Evolutionary conservation across 2,329 filamentous ascomycete genomes (phyloP), one percentile per base, ranked within the genome.

Genomic region (Colletotrichum karsti): DNA sequence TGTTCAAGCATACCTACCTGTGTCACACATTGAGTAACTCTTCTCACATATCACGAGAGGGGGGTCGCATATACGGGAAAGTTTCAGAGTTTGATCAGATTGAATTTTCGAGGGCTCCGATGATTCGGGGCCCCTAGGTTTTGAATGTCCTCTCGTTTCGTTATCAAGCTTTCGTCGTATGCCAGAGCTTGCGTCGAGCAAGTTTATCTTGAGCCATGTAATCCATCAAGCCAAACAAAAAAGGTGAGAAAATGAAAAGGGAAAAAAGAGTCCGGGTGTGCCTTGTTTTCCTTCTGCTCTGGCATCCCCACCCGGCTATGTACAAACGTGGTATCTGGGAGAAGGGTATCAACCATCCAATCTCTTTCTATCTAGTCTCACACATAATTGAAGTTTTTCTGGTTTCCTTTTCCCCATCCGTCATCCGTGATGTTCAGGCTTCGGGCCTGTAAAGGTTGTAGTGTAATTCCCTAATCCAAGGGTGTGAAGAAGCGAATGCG

Each of bases 341-440:
- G 50, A 50, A 61, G 50, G 63, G 63, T 65, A 61, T 61, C 54
- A 61, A 54, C 50, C 66, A 53, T 61, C 50, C 56, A 44, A 69
- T 58, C 50, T 69, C 66, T 69, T 35, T 69, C 42, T 44, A 57
- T 54, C 57, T 69, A 67, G 44, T 61, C 33, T 46, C 57, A 64
- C 33, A 59, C 46, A 20, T 15, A 63, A 48, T 57, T 22, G 24
- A 62, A 48, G n/a, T 15, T 42, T 54, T 61, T 12, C 15, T 42
- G 30, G n/a, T 42, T 51, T 53, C 18, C 35, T 57, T 24, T 13
- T 30, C n/a, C n/a, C n/a, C n/a, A n/a, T n/a, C n/a, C n/a, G n/a
- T 20, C 26, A n/a, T 41, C 26, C 56, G 44, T 37, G 24, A 64
- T 42, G 15, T 22, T n/a, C 18, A 10, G 54, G 20, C 22, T 8